Percentiles rank a stretch among this genome's conserved stretches.
These are phyloP conservation scores for Metschnikowia matae DNA, from an alignment of 805 yeast species.

Conservation along the genomic window DNA sequence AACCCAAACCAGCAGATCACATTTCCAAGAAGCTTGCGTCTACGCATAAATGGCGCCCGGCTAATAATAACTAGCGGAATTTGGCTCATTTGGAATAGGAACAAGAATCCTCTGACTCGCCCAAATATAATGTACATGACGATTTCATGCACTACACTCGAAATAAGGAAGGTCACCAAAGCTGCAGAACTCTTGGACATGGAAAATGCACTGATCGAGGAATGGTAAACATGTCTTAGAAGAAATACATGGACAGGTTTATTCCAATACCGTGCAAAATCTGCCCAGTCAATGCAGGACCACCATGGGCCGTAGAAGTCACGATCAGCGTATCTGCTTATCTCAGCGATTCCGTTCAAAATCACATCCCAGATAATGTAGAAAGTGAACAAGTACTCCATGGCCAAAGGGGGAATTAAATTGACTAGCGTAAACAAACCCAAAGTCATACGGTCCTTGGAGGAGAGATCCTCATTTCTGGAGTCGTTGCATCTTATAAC, in stretches of 20 bases:
- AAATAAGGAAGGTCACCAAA: slow-evolving; percentile 69
- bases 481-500: slow-evolving; percentile 57
- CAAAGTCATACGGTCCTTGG: slow-evolving; percentile 2
- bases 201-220: slow-evolving; percentile 72
- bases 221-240: slow-evolving; percentile 89
- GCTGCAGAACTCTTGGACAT: slow-evolving; percentile 68
- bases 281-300: slow-evolving; percentile 92
- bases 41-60: slow-evolving; percentile 53
- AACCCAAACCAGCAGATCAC: slow-evolving; percentile 89
- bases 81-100: slow-evolving; percentile 82
- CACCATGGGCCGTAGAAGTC: slow-evolving; percentile 97
- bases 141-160: slow-evolving; percentile 82
- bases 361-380: slow-evolving; percentile 96
- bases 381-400: slow-evolving; percentile 73
- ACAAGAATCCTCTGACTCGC: slow-evolving; percentile 73
- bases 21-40: slow-evolving; percentile 64
- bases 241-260: slow-evolving; percentile 87
- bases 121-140: slow-evolving; percentile 88
- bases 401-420: slow-evolving; percentile 73
- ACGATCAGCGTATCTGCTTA: slow-evolving; percentile 82
- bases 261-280: slow-evolving; percentile 92
- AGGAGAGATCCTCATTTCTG: slow-evolving; percentile 24
- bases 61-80: slow-evolving; percentile 70
- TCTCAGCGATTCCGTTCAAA: slow-evolving; percentile 83
- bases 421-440: slow-evolving; percentile 49